Conservation (phyloP, 495 filamentous ascomycete species). For the Penicillium paradoxum region DNA sequence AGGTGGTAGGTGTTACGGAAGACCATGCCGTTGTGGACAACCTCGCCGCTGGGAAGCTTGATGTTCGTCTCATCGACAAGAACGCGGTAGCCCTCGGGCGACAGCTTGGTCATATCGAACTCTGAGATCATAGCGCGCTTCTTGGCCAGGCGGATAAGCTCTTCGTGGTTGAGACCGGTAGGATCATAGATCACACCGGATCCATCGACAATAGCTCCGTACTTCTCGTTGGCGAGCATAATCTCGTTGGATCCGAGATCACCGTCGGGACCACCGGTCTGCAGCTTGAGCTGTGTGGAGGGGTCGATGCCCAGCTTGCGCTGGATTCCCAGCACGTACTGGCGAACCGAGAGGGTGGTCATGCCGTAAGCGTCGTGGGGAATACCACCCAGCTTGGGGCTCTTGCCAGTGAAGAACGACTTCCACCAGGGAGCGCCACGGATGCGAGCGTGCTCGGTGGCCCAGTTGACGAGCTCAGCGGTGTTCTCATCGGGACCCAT, state of each 20-base stretch:
- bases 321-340: slow-evolving; percentile 95
- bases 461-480: slow-evolving; percentile 95
- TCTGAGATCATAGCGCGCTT: slow-evolving; percentile 82
- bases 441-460: slow-evolving; percentile 83
- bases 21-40: slow-evolving; percentile 81
- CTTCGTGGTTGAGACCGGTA: slow-evolving; percentile 76
- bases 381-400: slow-evolving; percentile 90
- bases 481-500: slow-evolving; percentile 99
- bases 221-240: slow-evolving; percentile 89
- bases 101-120: slow-evolving; percentile 82
- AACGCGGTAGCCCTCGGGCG: slow-evolving; percentile 83
- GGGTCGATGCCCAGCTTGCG: slow-evolving; percentile 88
- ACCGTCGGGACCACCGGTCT: slow-evolving; percentile 95
- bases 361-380: slow-evolving; percentile 96
- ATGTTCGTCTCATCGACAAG: slow-evolving; percentile 86
- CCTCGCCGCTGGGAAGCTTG: slow-evolving; percentile 77
- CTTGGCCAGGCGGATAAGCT: slow-evolving; percentile 80
- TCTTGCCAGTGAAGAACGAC: slow-evolving; percentile 99
- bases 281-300: slow-evolving; percentile 79
- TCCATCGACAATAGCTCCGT: slow-evolving; percentile 88
- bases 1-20: slow-evolving; percentile 98
- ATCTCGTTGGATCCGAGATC: slow-evolving; percentile 98
- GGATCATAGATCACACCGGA: slow-evolving; percentile 93
- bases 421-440: slow-evolving; percentile 98
- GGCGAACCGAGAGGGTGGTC: slow-evolving; percentile 93